Conservation (phyloP, 129 eudicot species). For the Solidago caesia region DNA sequence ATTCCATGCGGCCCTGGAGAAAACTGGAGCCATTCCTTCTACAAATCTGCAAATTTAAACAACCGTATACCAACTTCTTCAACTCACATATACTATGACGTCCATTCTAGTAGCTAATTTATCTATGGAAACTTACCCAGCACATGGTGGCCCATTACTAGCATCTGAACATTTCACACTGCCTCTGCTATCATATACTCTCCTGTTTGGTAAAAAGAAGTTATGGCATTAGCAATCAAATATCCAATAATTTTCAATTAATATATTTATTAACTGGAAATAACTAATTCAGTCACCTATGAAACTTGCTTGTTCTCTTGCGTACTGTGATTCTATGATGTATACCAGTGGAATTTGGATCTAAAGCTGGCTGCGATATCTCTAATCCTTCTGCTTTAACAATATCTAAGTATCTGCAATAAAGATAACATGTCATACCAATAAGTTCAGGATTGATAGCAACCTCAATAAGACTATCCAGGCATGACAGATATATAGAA, state of each 20-base stretch:
- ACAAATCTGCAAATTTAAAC: constrained; percentile 65
- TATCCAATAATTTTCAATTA: background rate
- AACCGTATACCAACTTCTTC: background rate
- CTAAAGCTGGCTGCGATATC: constrained; percentile 98
- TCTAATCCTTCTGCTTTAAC: constrained; percentile 77
- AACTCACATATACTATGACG: background rate
- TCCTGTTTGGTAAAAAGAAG: constrained; percentile 43
- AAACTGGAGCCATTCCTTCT: constrained; percentile 99
- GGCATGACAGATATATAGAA: background rate
- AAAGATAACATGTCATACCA: background rate
- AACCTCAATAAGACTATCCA: background rate
- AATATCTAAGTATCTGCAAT: constrained; percentile 70
- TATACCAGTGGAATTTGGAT: constrained; percentile 92
- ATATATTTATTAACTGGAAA: background rate
- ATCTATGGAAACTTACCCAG: constrained; percentile 57
- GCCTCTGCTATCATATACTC: constrained; percentile 87
- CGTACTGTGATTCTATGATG: constrained; percentile 93
- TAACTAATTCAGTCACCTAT: constrained; percentile 47
- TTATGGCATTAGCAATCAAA: constrained; percentile 8
- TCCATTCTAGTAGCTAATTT: background rate
- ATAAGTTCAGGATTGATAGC: background rate
- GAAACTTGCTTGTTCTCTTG: constrained; percentile 50
- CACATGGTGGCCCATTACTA: constrained; percentile 92
- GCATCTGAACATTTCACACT: constrained; percentile 66
- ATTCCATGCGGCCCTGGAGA: constrained; percentile 95